Evolutionary conservation across 139 green algal species (phyloP).

Genomic region (Volvox reticuliferus): DNA sequence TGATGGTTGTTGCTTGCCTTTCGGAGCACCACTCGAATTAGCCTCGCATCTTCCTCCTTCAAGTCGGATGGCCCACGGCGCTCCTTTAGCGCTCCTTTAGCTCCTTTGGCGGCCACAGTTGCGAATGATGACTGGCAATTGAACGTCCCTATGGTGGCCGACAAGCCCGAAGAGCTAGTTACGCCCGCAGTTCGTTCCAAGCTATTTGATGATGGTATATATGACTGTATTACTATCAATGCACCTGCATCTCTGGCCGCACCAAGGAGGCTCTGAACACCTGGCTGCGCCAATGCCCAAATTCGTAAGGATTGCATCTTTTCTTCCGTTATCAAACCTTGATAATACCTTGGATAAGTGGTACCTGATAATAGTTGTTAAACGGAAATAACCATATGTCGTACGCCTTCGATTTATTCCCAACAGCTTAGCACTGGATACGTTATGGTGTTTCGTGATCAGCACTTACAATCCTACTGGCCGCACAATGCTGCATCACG

Average conservation of each 20-base stretch:
- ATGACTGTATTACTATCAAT: neutral
- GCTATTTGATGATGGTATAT: neutral
- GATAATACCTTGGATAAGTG: neutral
- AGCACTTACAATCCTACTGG: neutral
- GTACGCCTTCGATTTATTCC: neutral
- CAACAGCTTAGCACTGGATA: neutral
- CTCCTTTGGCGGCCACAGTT: neutral
- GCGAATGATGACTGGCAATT: neutral
- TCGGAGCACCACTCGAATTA: conserved; percentile 9
- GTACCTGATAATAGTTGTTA: no score
- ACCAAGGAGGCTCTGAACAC: neutral
- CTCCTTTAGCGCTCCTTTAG: neutral
- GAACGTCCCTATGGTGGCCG: neutral
- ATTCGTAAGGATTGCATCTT: neutral
- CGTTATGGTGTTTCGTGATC: neutral
- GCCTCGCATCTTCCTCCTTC: neutral
- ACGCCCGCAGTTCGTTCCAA: neutral
- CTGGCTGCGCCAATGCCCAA: neutral
- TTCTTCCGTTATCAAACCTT: neutral
- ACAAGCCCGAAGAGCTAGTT: neutral
- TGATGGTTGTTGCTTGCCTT: neutral
- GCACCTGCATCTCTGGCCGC: neutral
- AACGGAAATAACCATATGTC: neutral
- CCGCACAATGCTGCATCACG: neutral
- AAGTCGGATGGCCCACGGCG: neutral